Base-by-base conservation (phyloP, 2,329 filamentous ascomycete genomes). In the Colletotrichum melonis region DNA sequence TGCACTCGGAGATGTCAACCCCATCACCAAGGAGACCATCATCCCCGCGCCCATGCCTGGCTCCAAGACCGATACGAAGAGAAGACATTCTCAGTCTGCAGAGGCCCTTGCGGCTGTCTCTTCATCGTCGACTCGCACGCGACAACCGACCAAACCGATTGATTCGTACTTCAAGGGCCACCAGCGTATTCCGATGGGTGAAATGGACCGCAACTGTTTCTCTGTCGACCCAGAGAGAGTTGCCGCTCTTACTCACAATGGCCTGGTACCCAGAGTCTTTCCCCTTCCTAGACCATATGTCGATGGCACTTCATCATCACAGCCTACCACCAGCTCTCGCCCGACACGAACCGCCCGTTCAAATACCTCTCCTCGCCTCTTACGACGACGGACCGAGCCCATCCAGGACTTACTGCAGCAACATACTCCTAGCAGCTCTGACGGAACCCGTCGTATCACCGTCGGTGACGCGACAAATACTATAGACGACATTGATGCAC, bases 1-100 rank as follows among this genome's bases (percentile, higher is more conserved):
- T 72, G 95, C 97, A 28, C 85, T 81, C 49, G 97, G 97, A 46
- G 93, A 98, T 76, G 83, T 98, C 58, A 93, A 98, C 80, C 97
- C 97, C 2, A 97, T 96, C 76, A 97, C 95, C 1, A 98, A 98
- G 82, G 81, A 92, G 73, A 88, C 87, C 24, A 89, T 91, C 24
- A 64, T 83, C n/a, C 74, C 87, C 54, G 77, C 82, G 8, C 76
- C 79, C 12, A 83, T 84, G 19, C 86, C 87, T 12, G 81, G 81
- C 4, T 81, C 81, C 67, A 86, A 85, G 78, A 85, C 87, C 11
- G 81, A 81, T 4, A 81, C 81, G 67, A 86, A 85, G 78, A 79
- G 84, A 75, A 81, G 81, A 72, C 81, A 84, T 67, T 85, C 84
- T n/a, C 83, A 85, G 42, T 75, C 75, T 4, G 74, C 72, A 16